Percentiles rank a stretch among this genome's conserved stretches.
Evolutionary conservation across 179 eudicot species (phyloP).

Genomic region (Sideroxylon spinosum): DNA sequence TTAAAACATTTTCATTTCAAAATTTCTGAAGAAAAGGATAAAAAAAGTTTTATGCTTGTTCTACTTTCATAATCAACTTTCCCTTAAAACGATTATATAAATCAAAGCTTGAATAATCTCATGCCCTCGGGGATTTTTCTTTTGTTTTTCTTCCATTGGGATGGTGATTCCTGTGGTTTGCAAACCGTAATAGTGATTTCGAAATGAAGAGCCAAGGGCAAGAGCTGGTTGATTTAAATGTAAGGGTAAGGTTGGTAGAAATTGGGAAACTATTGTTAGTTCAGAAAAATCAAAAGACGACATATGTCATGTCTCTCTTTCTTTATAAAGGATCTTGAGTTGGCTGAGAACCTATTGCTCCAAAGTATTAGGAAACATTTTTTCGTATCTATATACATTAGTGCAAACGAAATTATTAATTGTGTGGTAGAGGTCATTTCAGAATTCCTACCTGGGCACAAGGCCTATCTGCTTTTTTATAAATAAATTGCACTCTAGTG

Average conservation of each 20-base stretch:
- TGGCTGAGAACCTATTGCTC: not conserved
- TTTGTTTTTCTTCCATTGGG: not conserved
- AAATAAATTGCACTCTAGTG: not conserved
- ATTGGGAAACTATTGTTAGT: not conserved
- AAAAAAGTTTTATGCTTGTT: not conserved
- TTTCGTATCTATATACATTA: not conserved
- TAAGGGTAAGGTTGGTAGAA: no score
- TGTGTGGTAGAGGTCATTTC: not conserved
- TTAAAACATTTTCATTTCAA: slow-evolving; percentile 3
- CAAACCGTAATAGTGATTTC: not conserved
- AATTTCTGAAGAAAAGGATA: not conserved
- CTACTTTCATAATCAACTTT: not conserved
- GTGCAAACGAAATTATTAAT: not conserved
- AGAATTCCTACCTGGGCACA: not conserved
- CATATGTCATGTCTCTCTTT: not conserved
- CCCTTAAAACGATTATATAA: not conserved
- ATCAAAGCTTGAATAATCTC: not conserved
- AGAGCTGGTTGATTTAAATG: not conserved
- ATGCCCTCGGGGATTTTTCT: not conserved
- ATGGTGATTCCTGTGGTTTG: not conserved
- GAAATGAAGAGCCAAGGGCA: not conserved
- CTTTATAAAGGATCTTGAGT: not conserved
- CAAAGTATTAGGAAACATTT: not conserved
- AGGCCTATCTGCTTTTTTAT: not conserved
- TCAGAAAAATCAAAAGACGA: no score